phyloP scores from a whole-genome alignment of 108 stramenopile genomes.

The Nannochloropsis oceanica region DNA sequence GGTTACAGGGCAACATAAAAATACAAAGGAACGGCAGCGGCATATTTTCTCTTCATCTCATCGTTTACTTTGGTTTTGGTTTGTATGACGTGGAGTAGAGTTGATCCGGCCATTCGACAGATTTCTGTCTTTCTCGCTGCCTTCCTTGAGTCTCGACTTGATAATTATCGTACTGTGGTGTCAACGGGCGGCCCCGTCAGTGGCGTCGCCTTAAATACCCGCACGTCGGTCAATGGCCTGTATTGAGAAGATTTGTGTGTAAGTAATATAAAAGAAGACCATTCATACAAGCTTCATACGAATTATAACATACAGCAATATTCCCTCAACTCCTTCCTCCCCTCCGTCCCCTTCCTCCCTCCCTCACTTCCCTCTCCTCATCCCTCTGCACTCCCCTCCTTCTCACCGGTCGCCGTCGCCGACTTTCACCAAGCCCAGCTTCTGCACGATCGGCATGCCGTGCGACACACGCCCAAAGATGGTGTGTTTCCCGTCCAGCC shows the following conservation, averaged over 20 bases:
- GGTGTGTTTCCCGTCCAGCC: conserved; percentile 37
- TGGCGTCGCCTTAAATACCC: not conserved
- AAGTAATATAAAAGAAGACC: not conserved
- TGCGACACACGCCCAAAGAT: conserved; percentile 16
- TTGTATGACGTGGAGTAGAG: no score
- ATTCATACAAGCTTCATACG: not conserved
- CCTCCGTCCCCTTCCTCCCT: not conserved
- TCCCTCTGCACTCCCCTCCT: not conserved
- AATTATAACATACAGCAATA: not conserved
- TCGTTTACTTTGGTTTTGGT: no score
- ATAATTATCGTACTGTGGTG: not conserved
- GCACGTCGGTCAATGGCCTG: not conserved
- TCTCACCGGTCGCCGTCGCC: not conserved
- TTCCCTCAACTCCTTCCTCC: not conserved
- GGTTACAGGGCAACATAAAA: no score
- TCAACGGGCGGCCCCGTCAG: not conserved
- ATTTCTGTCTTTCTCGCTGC: no score
- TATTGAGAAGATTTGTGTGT: no score
- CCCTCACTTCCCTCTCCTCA: not conserved
- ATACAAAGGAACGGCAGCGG: no score
- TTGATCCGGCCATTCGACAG: no score
- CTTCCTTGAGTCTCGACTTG: no score
- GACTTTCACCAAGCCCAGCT: not conserved
- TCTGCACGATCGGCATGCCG: conserved; percentile 25
- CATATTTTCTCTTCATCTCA: no score